Base-by-base conservation (phyloP, 2,329 filamentous ascomycete species). In the Cordyceps cicadae region DNA sequence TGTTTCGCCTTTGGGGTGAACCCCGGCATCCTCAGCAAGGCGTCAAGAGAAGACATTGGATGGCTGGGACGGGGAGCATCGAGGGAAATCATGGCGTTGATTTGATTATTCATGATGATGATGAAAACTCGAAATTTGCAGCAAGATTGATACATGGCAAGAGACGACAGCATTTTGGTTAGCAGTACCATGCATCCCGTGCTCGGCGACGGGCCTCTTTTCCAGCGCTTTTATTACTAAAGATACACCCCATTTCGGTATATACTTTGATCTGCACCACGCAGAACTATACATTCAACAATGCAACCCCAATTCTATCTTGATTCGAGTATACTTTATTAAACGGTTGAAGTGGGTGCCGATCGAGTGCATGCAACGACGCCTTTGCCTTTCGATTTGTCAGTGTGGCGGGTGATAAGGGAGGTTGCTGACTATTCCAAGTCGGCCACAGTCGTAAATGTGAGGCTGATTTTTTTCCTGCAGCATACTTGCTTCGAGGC, bases 61-160 rank as follows among this genome's bases (percentile, higher is more conserved):
- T 45, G 48, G 48, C 46, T 17, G 34, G 51, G 56, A 37, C 3
- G 34, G 34, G 46, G 34, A 58, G 37, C 55, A 52, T 59, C 32
- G 34, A 45, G 26, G 48, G 24, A 59, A 50, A 52, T 52, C 9
- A 45, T n/a, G 56, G 56, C 56, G 56, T 59, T 59, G 2, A 24
- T 45, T 43, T 34, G 56, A 45, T 17, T 49, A 59, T 45, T 58
- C 26, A 58, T 58, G 34, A 59, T 52, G 46, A 59, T 34, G 48
- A 59, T 32, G 19, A 24, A 59, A 17, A 12, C 45, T 52, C 41
- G 24, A 12, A 24, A 45, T 52, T 59, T 45, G 7, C 9, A 52
- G 24, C 32, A 29, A 59, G 56, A 59, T 52, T 59, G 56, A 52
- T 45, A 51, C 12, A 49, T 50, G 43, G 46, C 45, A 26, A 39